Conservation (phyloP, 2,329 filamentous ascomycete species). For the Neopestalotiopsis sp. region DNA sequence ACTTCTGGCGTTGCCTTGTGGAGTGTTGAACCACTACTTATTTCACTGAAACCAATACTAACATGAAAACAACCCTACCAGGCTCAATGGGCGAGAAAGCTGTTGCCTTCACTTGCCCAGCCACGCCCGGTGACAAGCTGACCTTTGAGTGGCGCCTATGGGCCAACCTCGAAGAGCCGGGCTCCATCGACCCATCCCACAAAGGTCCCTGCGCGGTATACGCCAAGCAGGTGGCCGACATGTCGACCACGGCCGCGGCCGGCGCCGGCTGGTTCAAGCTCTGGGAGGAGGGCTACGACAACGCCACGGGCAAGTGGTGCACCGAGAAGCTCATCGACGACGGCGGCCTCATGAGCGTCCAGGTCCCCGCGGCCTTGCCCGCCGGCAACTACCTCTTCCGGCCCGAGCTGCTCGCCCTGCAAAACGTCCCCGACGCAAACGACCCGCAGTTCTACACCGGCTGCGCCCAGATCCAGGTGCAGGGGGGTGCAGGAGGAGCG, state of each 20-base stretch:
- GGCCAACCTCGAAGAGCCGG: slow-evolving; percentile 58
- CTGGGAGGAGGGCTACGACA: slow-evolving; percentile 71
- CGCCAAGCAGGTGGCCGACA: slow-evolving; percentile 70
- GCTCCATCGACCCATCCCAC: slow-evolving; percentile 59
- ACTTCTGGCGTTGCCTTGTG: slow-evolving; percentile 14
- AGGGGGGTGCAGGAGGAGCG: slow-evolving; percentile 49
- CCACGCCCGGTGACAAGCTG: slow-evolving; percentile 57
- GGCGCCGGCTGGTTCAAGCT: slow-evolving; percentile 82
- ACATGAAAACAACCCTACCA: slow-evolving; percentile 31
- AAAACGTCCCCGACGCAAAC: slow-evolving; percentile 56
- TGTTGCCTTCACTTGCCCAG: slow-evolving; percentile 54
- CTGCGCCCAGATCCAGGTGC: slow-evolving; percentile 73
- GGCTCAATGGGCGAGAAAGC: slow-evolving; percentile 48
- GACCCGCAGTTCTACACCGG: slow-evolving; percentile 77
- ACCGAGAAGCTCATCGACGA: slow-evolving; percentile 70
- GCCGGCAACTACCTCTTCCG: slow-evolving; percentile 74
- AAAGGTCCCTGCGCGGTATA: slow-evolving; percentile 74
- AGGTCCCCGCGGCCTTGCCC: slow-evolving; percentile 64
- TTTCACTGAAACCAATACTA: slow-evolving; percentile 8
- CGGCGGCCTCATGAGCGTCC: slow-evolving; percentile 66
- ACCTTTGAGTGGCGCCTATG: slow-evolving; percentile 71
- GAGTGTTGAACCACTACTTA: no score
- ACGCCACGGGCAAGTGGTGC: slow-evolving; percentile 65
- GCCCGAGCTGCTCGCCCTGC: slow-evolving; percentile 72
- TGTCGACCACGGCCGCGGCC: slow-evolving; percentile 54